Evolutionary conservation across 1,139 yeast genomes (phyloP).

Genomic region (Candida gigantensis): DNA sequence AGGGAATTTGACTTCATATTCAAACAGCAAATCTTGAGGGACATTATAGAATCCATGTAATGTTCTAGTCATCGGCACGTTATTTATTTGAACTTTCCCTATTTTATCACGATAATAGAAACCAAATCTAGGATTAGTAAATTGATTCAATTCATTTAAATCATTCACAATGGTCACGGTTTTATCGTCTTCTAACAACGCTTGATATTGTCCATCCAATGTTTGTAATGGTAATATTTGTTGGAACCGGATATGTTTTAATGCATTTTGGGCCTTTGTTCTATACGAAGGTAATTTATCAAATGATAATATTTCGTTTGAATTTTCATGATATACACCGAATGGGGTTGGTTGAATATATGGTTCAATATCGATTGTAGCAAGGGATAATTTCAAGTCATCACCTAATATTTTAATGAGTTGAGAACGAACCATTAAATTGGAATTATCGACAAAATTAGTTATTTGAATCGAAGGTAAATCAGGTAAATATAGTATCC

Average conservation of each 20-base stretch:
- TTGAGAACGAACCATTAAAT: constrained; percentile 6
- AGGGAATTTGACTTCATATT: constrained; percentile 4
- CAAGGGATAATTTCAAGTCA: constrained; percentile 3
- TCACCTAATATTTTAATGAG: constrained; percentile 5
- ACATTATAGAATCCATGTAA: constrained; percentile 6
- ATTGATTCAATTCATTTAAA: constrained; percentile 3
- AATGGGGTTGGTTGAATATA: constrained; percentile 6
- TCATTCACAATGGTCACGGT: neutral
- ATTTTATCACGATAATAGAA: constrained; percentile 5
- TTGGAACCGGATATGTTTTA: constrained; percentile 10
- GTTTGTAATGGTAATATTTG: constrained; percentile 6
- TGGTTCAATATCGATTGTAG: constrained; percentile 8
- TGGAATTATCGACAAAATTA: constrained; percentile 6
- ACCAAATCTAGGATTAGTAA: constrained; percentile 7
- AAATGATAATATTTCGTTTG: constrained; percentile 9
- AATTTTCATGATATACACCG: constrained; percentile 9
- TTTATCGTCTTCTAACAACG: constrained; percentile 4
- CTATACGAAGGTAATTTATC: constrained; percentile 6
- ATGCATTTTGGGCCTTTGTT: constrained; percentile 7
- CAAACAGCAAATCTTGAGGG: constrained; percentile 2
- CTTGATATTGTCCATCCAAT: constrained; percentile 4
- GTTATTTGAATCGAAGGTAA: constrained; percentile 2
- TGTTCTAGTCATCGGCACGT: constrained; percentile 6
- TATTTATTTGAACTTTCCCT: constrained; percentile 5
- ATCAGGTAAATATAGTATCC: constrained; percentile 8